A percentile compares a stretch with the other conserved stretches of the same genome.
Conservation (phyloP, 805 yeast genomes). For the Maudiozyma saulgeensis region DNA sequence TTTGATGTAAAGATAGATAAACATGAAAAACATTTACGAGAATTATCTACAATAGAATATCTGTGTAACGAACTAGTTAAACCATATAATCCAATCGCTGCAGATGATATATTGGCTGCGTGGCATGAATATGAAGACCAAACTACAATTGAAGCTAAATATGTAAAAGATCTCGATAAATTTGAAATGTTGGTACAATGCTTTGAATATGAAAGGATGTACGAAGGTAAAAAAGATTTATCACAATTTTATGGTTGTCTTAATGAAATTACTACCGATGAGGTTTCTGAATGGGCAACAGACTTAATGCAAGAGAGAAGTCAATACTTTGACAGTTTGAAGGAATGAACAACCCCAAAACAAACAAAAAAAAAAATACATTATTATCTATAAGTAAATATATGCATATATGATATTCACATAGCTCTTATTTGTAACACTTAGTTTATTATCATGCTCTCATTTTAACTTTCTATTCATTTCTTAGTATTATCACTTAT, state of each 20-base stretch:
- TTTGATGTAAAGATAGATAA: slow-evolving; percentile 54
- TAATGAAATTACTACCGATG: slow-evolving; percentile 54
- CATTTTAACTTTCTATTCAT: too few species aligned
- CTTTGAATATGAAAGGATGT: slow-evolving; percentile 69
- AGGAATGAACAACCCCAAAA: neutral
- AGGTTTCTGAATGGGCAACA: slow-evolving; percentile 59
- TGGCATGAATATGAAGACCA: slow-evolving; percentile 91
- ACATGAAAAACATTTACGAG: slow-evolving; percentile 77
- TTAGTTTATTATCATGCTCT: too few species aligned
- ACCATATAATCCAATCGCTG: slow-evolving; percentile 54
- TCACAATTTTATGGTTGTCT: slow-evolving; percentile 61
- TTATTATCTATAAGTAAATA: too few species aligned
- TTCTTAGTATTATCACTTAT: too few species aligned
- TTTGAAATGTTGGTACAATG: slow-evolving; percentile 78
- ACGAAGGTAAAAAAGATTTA: slow-evolving; percentile 47
- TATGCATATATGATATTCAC: neutral
- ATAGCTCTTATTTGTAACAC: neutral
- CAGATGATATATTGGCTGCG: slow-evolving; percentile 53
- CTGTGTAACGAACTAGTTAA: slow-evolving; percentile 44
- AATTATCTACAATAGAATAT: slow-evolving; percentile 59
- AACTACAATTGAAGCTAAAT: slow-evolving; percentile 69
- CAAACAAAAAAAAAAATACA: too few species aligned
- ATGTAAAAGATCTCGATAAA: slow-evolving; percentile 91
- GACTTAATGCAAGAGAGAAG: slow-evolving; percentile 42
- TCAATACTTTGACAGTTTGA: neutral